Evolutionary conservation across 768 basidiomycete genomes (phyloP), one percentile per base, ranked within the genome.

Genomic region (Boletus rubroflammeus): DNA sequence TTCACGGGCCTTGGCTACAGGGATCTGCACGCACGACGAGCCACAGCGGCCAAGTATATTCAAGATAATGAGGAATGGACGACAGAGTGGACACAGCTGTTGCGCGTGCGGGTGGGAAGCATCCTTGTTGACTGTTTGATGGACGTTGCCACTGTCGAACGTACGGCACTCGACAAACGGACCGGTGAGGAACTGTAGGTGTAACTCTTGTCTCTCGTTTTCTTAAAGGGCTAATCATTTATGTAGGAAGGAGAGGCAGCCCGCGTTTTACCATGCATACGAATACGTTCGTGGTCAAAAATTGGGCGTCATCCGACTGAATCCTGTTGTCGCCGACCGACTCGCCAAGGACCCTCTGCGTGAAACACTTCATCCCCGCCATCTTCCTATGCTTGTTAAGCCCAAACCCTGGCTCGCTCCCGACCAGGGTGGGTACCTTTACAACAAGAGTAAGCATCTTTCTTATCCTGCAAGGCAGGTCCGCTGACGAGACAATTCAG

Each of bases 261-360:
- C 90, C 0, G 96, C 95, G 1, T 94, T 98, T 73, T 85, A 83
- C 50, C 94, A 97, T 64, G 79, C 84, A 2, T 97, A 97, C 67
- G 95, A 98, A 70, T 96, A 94, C 67, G 68, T 86, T n/a, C 83
- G 90, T n/a, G 94, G 96, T 1, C 85, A 85, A 57, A 96, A 93
- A 67, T 79, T 97, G n/a, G 96, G 96, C 28, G 83, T 98, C 21
- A 86, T 98, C 67, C 84, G 84, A 66, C 72, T 96, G 54, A 96
- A 98, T 68, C 84, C 87, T 0, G 83, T 78, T 5, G 87, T 98
- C 6, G 75, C 85, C 3, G 84, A 88, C 14, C 81, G 88, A 3
- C 74, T 98, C 51, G 84, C 90, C 3, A 83, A 81, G 54, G 95
- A 98, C 56, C 77, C 72, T 38, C 64, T 94, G 19, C 73, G 76